Base-by-base conservation (phyloP, 2,329 filamentous ascomycete genomes). In the Podosphaera xanthii region DNA sequence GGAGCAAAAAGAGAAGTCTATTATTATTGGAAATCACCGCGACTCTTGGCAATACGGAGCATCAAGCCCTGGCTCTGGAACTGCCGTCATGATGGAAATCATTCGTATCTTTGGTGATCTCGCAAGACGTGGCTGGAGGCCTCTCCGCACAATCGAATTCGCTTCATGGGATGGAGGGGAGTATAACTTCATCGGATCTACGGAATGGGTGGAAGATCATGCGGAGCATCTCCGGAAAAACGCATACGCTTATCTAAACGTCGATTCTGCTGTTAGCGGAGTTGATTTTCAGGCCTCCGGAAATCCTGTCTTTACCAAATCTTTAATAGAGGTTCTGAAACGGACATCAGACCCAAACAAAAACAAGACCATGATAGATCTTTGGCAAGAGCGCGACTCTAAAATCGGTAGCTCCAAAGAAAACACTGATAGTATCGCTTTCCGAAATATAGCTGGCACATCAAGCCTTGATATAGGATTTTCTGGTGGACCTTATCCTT, bases 121-220 rank as follows among this genome's bases (percentile, higher is more conserved):
- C 14, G 76, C 83, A 31, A 71, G 76, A 14, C 79, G 82, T 60
- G 91, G 90, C 58, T 98, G 92, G 92, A 79, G 86, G 34, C 92
- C 92, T 0, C 75, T 94, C 14, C 84, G 92, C n/a, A 94, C 88
- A 2, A 94, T 98, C 63, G 86, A 94, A 69, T 97, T 98, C 70
- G 89, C 90, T 67, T 95, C 87, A 40, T 98, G 92, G 92, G 92
- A 98, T 70, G 92, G 81, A 3, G 84, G 84, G 65, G 88, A 91
- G 70, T 97, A 95, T 73, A 96, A 96, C 70, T 74, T 92, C 53
- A 86, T 95, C 60, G 92, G 92, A 7, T 94, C 88, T 9, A 97
- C 92, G 1, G 92, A 98, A 70, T 91, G 86, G 67, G 92, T 98
- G 53, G 92, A 98, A 72, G 84, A 86, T 54, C 83, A 91, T 64